A percentile compares a stretch with the other conserved stretches of the same genome.
Conservation (phyloP, 2,329 filamentous ascomycete species). For the Zalaria obscura region DNA sequence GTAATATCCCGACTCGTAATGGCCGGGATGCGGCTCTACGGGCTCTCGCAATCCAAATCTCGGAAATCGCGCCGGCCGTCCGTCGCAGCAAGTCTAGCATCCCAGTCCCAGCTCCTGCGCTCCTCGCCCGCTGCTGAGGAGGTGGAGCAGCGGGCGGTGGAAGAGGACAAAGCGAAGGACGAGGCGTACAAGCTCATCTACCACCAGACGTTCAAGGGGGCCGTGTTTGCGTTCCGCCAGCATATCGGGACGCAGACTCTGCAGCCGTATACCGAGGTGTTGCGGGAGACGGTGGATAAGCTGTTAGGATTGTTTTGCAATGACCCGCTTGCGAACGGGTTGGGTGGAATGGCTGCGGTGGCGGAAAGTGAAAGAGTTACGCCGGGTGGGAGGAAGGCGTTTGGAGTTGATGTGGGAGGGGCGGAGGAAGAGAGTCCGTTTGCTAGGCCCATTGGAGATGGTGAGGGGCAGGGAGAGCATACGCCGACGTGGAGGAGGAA, state of each 20-base stretch:
- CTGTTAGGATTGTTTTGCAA: constrained; percentile 31
- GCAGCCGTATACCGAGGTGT: constrained; percentile 23
- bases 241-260: constrained; percentile 23
- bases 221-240: constrained; percentile 31
- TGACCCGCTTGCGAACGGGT: constrained; percentile 22
- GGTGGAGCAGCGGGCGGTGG: constrained; percentile 6
- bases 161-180: constrained; percentile 23
- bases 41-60: constrained; percentile 24
- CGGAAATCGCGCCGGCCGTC: constrained; percentile 9
- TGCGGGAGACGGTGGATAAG: constrained; percentile 33
- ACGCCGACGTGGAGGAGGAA: neutral
- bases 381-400: constrained; percentile 16
- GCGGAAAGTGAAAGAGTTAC: constrained; percentile 7
- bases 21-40: constrained; percentile 39
- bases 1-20: constrained; percentile 34
- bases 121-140: neutral
- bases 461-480: neutral
- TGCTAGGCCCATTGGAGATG: neutral
- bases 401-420: constrained; percentile 8
- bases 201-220: constrained; percentile 36
- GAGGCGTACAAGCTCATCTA: constrained; percentile 40
- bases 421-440: constrained; percentile 4
- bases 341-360: neutral
- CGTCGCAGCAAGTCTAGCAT: neutral
- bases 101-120: neutral